A percentile compares a stretch with the other conserved stretches of the same genome.
These are phyloP conservation scores for Chenopodium suecicum DNA, from an alignment of 148 eudicot genomes.

Conservation along the genomic window DNA sequence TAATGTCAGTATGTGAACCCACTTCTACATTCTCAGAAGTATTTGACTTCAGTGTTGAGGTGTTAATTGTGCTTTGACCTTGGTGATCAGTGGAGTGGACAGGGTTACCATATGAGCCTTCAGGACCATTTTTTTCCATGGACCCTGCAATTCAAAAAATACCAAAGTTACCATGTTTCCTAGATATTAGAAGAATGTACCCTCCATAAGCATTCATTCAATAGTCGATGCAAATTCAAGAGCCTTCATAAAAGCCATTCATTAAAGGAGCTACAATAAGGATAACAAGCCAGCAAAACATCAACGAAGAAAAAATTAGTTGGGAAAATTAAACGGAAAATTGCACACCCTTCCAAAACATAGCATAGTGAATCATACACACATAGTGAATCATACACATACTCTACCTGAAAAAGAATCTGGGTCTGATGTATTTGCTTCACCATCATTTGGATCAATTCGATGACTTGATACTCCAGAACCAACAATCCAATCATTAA, in stretches of 20 bases:
- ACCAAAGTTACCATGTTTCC: not conserved
- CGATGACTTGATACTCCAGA: constrained; percentile 35
- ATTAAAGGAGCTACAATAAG: too few species aligned
- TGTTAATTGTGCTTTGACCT: constrained; percentile 24
- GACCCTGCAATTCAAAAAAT: constrained; percentile 38
- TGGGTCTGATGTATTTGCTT: constrained; percentile 31
- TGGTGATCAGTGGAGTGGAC: constrained; percentile 34
- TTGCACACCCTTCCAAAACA: not conserved
- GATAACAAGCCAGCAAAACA: not conserved
- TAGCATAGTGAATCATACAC: not conserved
- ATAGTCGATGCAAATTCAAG: too few species aligned
- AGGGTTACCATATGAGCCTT: constrained; percentile 44
- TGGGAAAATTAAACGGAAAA: not conserved
- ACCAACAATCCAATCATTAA: constrained; percentile 46
- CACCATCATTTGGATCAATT: constrained; percentile 26
- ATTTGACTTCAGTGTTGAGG: constrained; percentile 20
- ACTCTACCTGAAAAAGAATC: constrained; percentile 52
- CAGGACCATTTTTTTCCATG: constrained; percentile 37
- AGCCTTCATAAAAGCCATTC: too few species aligned
- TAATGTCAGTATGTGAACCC: constrained; percentile 27
- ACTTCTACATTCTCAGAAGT: constrained; percentile 23
- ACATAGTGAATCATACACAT: not conserved
- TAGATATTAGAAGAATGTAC: not conserved
- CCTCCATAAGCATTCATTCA: too few species aligned
- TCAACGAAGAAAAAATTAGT: not conserved